Base-by-base conservation (phyloP, 2,329 filamentous ascomycete genomes). In the Botrytis porri region DNA sequence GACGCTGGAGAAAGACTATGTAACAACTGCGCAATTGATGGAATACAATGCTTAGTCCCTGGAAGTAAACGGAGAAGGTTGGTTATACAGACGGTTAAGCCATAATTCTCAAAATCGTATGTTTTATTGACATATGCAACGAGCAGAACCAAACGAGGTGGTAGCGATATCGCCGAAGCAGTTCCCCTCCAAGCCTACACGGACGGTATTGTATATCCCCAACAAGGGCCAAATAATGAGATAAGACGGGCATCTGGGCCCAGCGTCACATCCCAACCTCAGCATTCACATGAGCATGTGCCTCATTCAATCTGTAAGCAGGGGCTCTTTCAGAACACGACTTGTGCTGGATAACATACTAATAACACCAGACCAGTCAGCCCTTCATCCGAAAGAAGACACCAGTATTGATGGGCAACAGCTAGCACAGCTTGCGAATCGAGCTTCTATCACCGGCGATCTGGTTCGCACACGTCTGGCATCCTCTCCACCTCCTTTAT, bases 1-100 rank as follows among this genome's bases (percentile, higher is more conserved):
- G 74, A 76, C 8, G 76, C 78, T 37, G 78, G 79, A n/a, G 76
- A 77, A 29, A 77, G 76, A 35, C 79, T 78, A 20, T 81, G 80
- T 57, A 77, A 77, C 2, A 80, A 81, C 72, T 81, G 80, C 72
- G 77, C 75, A 0, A 78, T 85, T 77, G 85, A 86, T 73, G 84
- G 85, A 75, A 84, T 86, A 63, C 82, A 84, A 76, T 86, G 85
- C 76, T 79, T 87, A 62, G 85, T 88, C 54, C 85, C 85, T 32
- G 86, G 92, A 81, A 91, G 89, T 84, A 90, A 90, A 80, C 86
- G 90, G 76, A 89, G 90, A 85, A 90, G 89, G 87, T 89, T 80
- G 41, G 65, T 69, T 20, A 32, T 32, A 12, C 22, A 41, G 12
- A 57, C 16, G 14, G 22, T 18, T 25, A 37, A 67, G 32, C 45